phyloP scores from a whole-genome alignment of 805 yeast genomes.

The Hanseniaspora jakobsenii region DNA sequence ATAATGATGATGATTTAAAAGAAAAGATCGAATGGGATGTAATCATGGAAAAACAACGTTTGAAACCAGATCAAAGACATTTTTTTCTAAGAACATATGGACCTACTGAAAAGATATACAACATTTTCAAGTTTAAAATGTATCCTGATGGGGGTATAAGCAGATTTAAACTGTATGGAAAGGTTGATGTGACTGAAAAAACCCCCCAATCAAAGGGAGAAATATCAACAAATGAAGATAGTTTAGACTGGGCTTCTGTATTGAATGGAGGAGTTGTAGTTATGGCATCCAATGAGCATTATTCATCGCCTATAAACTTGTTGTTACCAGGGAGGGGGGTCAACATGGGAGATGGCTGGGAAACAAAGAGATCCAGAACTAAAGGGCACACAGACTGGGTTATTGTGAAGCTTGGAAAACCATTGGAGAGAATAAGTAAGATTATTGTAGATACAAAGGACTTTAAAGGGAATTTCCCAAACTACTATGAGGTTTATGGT shows the following conservation, averaged over 20 bases:
- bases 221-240: not conserved
- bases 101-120: conserved; percentile 51
- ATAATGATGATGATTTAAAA: conserved; percentile 22
- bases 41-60: conserved; percentile 71
- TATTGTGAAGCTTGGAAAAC: conserved; percentile 63
- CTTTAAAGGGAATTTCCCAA: conserved; percentile 91
- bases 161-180: conserved; percentile 79
- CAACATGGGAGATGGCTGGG: conserved; percentile 99
- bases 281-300: conserved; percentile 79
- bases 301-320: conserved; percentile 82
- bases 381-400: conserved; percentile 90
- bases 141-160: conserved; percentile 98
- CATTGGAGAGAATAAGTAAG: conserved; percentile 39
- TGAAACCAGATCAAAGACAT: conserved; percentile 79
- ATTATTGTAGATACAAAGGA: conserved; percentile 83
- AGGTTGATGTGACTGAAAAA: conserved; percentile 46
- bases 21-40: conserved; percentile 25
- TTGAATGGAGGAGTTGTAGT: conserved; percentile 82
- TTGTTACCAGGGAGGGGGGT: conserved; percentile 86
- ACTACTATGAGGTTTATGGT: conserved; percentile 59
- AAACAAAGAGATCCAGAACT: conserved; percentile 75
- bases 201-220: too few species aligned
- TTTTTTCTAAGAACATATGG: conserved; percentile 52
- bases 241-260: conserved; percentile 62
- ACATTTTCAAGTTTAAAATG: conserved; percentile 77